A percentile compares a stretch with the other conserved stretches of the same genome.
These are phyloP conservation scores for Erodium texanum DNA, from an alignment of 441 rosid genomes.

Conservation along the genomic window DNA sequence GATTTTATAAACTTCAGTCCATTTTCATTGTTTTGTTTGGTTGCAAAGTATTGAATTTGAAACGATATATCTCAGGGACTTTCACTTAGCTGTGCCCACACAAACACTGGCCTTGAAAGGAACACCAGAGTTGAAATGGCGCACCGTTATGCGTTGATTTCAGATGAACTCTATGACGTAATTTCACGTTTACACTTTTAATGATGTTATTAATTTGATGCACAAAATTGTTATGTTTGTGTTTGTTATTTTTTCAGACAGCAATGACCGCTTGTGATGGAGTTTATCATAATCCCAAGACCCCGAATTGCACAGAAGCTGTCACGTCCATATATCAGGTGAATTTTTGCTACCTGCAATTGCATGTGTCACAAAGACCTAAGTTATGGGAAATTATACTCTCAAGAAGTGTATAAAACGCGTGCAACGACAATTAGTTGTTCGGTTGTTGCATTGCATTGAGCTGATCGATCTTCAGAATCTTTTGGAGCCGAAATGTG, in stretches of 20 bases:
- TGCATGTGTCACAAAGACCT: too few species aligned
- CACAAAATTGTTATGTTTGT: not conserved
- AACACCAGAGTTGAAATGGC: not conserved
- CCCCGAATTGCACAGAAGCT: conserved; percentile 1
- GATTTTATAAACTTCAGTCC: too few species aligned
- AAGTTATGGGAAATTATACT: too few species aligned
- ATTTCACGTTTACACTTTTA: not conserved
- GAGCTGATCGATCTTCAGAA: conserved; percentile 1
- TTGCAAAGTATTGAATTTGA: too few species aligned
- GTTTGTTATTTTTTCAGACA: not conserved
- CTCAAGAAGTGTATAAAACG: too few species aligned
- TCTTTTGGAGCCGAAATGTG: not conserved
- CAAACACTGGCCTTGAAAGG: not conserved
- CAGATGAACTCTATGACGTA: not conserved
- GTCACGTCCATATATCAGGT: not conserved
- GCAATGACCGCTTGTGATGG: conserved; percentile 1
- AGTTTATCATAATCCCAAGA: not conserved
- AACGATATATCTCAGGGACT: too few species aligned
- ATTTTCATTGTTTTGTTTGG: too few species aligned
- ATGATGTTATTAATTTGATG: too few species aligned
- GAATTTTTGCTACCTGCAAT: too few species aligned
- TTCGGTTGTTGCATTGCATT: not conserved
- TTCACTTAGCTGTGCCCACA: not conserved
- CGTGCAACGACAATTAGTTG: too few species aligned
- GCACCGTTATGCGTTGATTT: not conserved